These are phyloP conservation scores for Termitomyces sp. DNA, from an alignment of 768 basidiomycete species.

Conservation along the genomic window DNA sequence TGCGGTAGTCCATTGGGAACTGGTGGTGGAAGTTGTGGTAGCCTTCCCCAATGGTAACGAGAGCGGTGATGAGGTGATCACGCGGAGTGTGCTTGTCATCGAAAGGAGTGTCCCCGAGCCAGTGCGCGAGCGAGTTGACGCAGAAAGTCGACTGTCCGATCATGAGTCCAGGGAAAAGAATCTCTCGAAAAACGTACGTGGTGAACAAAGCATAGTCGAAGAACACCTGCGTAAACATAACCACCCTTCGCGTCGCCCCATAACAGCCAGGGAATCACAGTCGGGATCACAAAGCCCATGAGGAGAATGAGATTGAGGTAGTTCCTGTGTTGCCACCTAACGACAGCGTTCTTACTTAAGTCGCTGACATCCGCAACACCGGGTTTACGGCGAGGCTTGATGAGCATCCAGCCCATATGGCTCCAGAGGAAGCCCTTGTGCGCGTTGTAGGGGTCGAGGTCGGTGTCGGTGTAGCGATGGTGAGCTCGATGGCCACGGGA, in stretches of 20 bases:
- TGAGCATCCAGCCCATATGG: constrained; percentile 90
- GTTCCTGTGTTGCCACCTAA: constrained; percentile 85
- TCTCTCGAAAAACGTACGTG: constrained; percentile 51
- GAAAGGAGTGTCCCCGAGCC: constrained; percentile 90
- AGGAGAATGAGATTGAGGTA: constrained; percentile 68
- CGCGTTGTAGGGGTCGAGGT: constrained; percentile 93
- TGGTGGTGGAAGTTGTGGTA: constrained; percentile 99
- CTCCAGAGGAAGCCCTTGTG: constrained; percentile 85
- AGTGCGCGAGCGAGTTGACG: constrained; percentile 95
- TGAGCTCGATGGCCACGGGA: constrained; percentile 96
- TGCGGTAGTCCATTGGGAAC: constrained; percentile 97
- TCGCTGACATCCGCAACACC: constrained; percentile 91
- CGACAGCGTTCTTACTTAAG: constrained; percentile 71
- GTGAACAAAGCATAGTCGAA: constrained; percentile 81
- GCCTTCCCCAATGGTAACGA: constrained; percentile 91
- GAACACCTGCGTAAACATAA: constrained; percentile 78
- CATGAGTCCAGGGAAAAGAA: constrained; percentile 1
- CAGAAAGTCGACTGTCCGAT: constrained; percentile 81
- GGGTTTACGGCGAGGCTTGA: constrained; percentile 86
- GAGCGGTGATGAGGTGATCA: constrained; percentile 85
- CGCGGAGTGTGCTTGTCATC: constrained; percentile 94
- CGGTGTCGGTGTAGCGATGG: constrained; percentile 96
- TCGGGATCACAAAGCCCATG: constrained; percentile 74
- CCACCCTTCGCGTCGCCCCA: constrained; percentile 91
- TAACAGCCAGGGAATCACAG: constrained; percentile 66